Evolutionary conservation across 2,329 filamentous ascomycete species (phyloP), one percentile per base, ranked within the genome.

Genomic region (Paraconiothyrium brasiliense): DNA sequence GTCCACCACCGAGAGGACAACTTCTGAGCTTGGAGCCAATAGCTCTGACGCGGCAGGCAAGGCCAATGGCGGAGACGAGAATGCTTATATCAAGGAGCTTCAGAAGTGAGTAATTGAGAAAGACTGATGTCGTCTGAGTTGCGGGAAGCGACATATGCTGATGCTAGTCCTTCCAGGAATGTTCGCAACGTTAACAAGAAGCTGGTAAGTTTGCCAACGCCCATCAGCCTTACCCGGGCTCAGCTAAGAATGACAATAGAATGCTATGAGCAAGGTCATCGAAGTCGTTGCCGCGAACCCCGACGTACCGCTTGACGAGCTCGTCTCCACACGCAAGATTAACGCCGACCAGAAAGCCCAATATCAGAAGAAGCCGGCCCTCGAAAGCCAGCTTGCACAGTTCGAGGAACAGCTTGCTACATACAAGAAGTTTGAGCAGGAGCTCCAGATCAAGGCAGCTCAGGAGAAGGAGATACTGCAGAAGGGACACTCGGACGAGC

Each of bases 111-210:
- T 73, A n/a, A n/a, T 4, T 11, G 5, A 37, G 2, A 6, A 16
- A 55, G 49, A 41, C 52, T 30, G 61, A 58, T 58, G 30, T 32
- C 14, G 49, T n/a, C 48, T 43, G 43, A 35, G 54, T 54, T 57
- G 50, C 47, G 35, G 57, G 56, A 44, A 37, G 58, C 41, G 41
- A 39, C 34, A 22, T 41, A 41, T 61, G 62, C 71, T 76, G 54
- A 76, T 50, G 47, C 7, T 22, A 20, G 32, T 46, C 22, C 43
- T 47, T 46, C 24, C 63, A 97, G 93, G 85, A 93, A 88, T 80
- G 92, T 97, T 72, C 93, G 94, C 76, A 97, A 95, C 80, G 83
- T 95, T 74, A 91, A 89, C 84, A 98, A 97, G 87, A 97, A 97
- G 83, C 89, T 98, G 73, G 92, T 97, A 82, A 83, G 91, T 84